Percentiles rank a stretch among this genome's conserved stretches.
These are phyloP conservation scores for Microdochium trichocladiopsis DNA, from an alignment of 2,329 filamentous ascomycete species.

Conservation along the genomic window DNA sequence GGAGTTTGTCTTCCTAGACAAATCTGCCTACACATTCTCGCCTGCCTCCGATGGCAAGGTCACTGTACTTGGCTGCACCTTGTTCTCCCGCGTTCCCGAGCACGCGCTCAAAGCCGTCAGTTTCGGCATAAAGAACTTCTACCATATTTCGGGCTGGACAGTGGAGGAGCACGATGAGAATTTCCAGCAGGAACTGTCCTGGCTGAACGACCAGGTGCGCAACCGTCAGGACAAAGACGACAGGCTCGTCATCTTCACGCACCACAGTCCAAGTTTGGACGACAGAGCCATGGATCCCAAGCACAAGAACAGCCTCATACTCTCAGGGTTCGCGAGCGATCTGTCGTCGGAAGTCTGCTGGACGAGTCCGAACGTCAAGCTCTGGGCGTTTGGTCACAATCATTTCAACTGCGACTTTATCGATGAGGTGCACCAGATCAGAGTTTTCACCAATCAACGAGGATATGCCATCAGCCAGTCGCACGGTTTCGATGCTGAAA, in stretches of 20 bases:
- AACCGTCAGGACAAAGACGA: slow-evolving; percentile 9
- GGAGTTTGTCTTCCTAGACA: slow-evolving; percentile 31
- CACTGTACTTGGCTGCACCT: slow-evolving; percentile 36
- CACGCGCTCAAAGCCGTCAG: slow-evolving; percentile 28
- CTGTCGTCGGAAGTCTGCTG: slow-evolving; percentile 27
- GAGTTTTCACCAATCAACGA: slow-evolving; percentile 30
- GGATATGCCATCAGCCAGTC: slow-evolving; percentile 26
- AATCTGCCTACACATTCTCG: slow-evolving; percentile 15
- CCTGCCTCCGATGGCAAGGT: slow-evolving; percentile 12
- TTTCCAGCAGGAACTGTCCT: slow-evolving; percentile 30
- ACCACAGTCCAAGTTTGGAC: slow-evolving; percentile 32
- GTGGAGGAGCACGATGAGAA: slow-evolving; percentile 26
- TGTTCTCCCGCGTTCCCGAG: slow-evolving; percentile 39
- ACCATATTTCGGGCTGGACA: slow-evolving; percentile 31
- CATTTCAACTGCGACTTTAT: slow-evolving; percentile 36
- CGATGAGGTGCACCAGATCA: slow-evolving; percentile 15
- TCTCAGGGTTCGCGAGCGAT: slow-evolving; percentile 30
- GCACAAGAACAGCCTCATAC: slow-evolving; percentile 20
- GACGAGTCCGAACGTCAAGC: slow-evolving; percentile 21
- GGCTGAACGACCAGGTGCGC: slow-evolving; percentile 31
- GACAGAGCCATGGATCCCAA: slow-evolving; percentile 22
- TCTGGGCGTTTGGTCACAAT: slow-evolving; percentile 43
- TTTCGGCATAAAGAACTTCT: slow-evolving; percentile 44
- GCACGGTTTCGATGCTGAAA: background rate
- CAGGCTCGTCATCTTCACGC: slow-evolving; percentile 30